Percentiles rank a stretch among this genome's conserved stretches.
phyloP scores from a whole-genome alignment of 257 asterid species.

The Plantago ovata region DNA sequence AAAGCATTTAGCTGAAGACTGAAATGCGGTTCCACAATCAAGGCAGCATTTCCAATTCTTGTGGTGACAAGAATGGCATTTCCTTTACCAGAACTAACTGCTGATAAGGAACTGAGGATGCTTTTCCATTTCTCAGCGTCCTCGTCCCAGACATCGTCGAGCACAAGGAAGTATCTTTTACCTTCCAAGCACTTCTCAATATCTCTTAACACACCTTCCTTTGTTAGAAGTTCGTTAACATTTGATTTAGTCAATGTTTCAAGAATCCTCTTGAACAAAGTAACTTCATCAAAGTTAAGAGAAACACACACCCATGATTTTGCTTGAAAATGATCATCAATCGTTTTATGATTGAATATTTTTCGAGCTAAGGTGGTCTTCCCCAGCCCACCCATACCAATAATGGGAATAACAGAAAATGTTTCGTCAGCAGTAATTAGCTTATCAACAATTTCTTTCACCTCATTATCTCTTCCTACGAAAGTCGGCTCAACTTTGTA shows the following conservation, averaged over 20 bases:
- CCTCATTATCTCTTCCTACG: conserved; percentile 24
- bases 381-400: conserved; percentile 27
- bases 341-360: background rate
- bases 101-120: too few species aligned
- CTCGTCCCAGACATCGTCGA: too few species aligned
- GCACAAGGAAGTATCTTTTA: too few species aligned
- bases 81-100: too few species aligned
- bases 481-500: background rate
- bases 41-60: conserved; percentile 13
- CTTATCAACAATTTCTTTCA: conserved; percentile 1
- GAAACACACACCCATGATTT: conserved; percentile 12
- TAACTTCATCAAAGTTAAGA: background rate
- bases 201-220: conserved; percentile 14
- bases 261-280: conserved; percentile 24
- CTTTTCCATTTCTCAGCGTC: too few species aligned
- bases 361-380: conserved; percentile 24
- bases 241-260: conserved; percentile 5
- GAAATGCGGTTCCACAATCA: conserved; percentile 10
- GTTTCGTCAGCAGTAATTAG: background rate
- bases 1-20: conserved; percentile 15
- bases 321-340: background rate
- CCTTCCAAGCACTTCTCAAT: too few species aligned
- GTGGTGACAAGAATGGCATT: too few species aligned
- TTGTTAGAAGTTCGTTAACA: conserved; percentile 15
- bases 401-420: conserved; percentile 15